Base-by-base conservation (phyloP, 2,329 filamentous ascomycete genomes). In the Alternaria sp. region DNA sequence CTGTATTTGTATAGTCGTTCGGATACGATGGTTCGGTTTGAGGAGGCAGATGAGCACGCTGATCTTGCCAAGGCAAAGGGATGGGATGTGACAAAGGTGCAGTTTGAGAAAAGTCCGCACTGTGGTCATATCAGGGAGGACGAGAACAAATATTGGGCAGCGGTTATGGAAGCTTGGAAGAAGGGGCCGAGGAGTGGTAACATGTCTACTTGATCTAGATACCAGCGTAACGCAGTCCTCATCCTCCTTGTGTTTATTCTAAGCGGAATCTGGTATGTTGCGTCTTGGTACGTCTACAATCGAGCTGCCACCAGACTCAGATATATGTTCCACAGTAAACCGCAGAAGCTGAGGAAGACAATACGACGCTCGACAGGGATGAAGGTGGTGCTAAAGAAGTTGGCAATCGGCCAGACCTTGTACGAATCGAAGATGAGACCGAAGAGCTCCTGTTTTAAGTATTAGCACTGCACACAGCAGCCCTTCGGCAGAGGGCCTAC, bases 271-370 rank as follows among this genome's bases (percentile, higher is more conserved):
- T 53, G 51, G 37, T 49, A 25, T 37, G 47, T 50, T 58, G 53
- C 30, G n/a, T 53, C 49, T 59, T 50, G 15, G 20, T 6, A 54
- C 30, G 21, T 62, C 46, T 73, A 79, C 33, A 79, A 58, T n/a
- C 74, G 67, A 20, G 73, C 70, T 14, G 78, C 85, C 61, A 89
- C 81, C 67, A 94, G 81, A 69, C 90, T 93, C 78, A 94, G 83
- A 77, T 92, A 94, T 41, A 94, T 84, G 2, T 90, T 90, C 92
- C 92, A 95, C 11, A 84, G 84, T 43, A 94, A 83, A 8, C 92
- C 92, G 37, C 90, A 91, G 65, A 90, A 79, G 69, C 88, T 88
- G n/a, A 89, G 90, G 64, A 94, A 87, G 56, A 94, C 82, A 68
- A 91, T 91, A 26, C 92, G 85, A 26, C 84, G 84, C 77, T 93